Conservation (phyloP, 2,329 filamentous ascomycete species). For the Diaporthe helianthi region DNA sequence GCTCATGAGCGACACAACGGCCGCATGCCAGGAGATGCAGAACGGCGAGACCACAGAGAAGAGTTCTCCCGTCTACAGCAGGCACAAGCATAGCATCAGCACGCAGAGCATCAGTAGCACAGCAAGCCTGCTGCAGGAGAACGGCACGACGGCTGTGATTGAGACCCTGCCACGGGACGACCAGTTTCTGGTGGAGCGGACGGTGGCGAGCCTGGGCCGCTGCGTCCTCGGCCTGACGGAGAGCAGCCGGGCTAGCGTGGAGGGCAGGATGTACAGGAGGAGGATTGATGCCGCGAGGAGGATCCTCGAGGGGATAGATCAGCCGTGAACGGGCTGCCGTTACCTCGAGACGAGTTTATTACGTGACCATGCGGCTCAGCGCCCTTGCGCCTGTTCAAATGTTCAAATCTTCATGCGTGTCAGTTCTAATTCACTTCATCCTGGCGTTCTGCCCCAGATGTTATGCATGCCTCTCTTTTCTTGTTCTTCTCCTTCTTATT, state of each 20-base stretch:
- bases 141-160: slow-evolving; percentile 47
- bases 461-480: background rate
- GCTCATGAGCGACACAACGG: slow-evolving; percentile 56
- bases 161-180: slow-evolving; percentile 61
- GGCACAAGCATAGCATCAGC: slow-evolving; percentile 36
- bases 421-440: background rate
- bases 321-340: background rate
- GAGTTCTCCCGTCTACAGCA: background rate
- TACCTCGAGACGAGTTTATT: background rate
- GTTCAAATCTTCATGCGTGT: too few relatives aligned
- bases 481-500: background rate
- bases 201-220: slow-evolving; percentile 65
- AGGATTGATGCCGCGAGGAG: slow-evolving; percentile 77
- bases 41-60: slow-evolving; percentile 26
- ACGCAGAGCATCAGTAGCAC: slow-evolving; percentile 33
- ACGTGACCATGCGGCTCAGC: background rate
- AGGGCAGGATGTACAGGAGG: slow-evolving; percentile 70
- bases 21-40: slow-evolving; percentile 46
- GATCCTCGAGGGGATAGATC: slow-evolving; percentile 73
- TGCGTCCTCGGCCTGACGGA: slow-evolving; percentile 67
- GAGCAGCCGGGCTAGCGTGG: slow-evolving; percentile 59
- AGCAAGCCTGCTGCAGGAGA: slow-evolving; percentile 33
- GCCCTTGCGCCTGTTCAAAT: background rate
- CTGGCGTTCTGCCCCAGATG: background rate
- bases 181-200: slow-evolving; percentile 64